Evolutionary conservation across 495 filamentous ascomycete genomes (phyloP).

Genomic region (Hypoxylon lenormandii): DNA sequence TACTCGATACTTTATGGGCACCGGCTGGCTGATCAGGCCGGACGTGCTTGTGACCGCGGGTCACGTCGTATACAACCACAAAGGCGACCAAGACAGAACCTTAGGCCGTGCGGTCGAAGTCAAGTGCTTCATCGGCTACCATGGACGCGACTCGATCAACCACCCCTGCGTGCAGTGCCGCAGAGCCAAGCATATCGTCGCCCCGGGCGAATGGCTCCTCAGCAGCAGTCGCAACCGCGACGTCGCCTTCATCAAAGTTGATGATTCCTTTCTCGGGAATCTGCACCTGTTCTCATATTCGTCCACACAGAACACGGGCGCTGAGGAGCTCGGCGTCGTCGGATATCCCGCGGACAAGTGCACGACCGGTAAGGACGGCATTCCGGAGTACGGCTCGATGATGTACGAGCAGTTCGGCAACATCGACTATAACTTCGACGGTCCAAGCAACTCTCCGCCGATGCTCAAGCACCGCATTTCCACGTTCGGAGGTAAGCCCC

Average conservation of each 20-base stretch:
- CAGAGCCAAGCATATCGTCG: neutral
- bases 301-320: neutral
- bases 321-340: neutral
- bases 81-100: no score
- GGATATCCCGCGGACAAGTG: neutral
- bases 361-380: neutral
- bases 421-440: neutral
- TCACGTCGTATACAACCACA: no score
- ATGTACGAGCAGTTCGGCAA: neutral
- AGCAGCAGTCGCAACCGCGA: constrained; percentile 49
- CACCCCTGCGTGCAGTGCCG: no score
- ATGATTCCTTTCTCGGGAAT: constrained; percentile 53
- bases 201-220: neutral
- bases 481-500: constrained; percentile 52
- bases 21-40: no score
- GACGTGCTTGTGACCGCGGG: no score
- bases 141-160: no score
- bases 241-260: constrained; percentile 56
- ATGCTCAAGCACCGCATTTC: constrained; percentile 57
- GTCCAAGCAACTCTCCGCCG: constrained; percentile 25
- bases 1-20: no score
- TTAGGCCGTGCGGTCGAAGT: no score
- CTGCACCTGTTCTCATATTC: constrained; percentile 42
- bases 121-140: no score
- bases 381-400: neutral